phyloP scores from a whole-genome alignment of 108 stramenopile genomes.

The Nitzschia sp. region DNA sequence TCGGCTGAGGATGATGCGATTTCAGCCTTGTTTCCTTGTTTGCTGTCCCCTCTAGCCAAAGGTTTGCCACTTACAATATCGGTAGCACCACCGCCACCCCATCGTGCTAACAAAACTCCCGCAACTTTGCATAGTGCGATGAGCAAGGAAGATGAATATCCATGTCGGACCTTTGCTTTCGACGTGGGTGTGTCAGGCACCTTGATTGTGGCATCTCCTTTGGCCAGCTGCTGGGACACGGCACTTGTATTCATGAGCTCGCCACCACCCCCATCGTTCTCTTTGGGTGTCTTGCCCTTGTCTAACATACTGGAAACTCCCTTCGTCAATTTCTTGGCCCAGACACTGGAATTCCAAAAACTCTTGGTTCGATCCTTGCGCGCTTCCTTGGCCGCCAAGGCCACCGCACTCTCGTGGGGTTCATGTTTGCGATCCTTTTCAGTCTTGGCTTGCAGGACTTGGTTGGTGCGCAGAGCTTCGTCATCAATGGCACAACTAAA shows the following conservation, averaged over 20 bases:
- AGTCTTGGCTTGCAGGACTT: constrained; percentile 52
- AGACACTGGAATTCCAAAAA: constrained; percentile 78
- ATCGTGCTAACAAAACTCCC: constrained; percentile 76
- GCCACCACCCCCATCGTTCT: constrained; percentile 27
- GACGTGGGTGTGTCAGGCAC: constrained; percentile 23
- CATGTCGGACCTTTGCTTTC: neutral
- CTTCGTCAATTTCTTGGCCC: constrained; percentile 65
- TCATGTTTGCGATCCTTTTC: constrained; percentile 79
- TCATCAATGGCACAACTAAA: constrained; percentile 64
- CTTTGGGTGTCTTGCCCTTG: constrained; percentile 27
- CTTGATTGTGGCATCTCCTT: constrained; percentile 37
- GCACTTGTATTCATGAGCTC: constrained; percentile 64
- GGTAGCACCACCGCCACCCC: constrained; percentile 76
- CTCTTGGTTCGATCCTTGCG: constrained; percentile 64
- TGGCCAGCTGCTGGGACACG: constrained; percentile 60
- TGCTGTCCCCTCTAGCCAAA: constrained; percentile 26
- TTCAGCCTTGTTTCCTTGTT: constrained; percentile 31
- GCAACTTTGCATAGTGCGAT: constrained; percentile 48
- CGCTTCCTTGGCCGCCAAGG: constrained; percentile 79
- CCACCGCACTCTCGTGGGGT: constrained; percentile 52
- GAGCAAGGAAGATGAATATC: constrained; percentile 30
- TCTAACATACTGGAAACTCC: constrained; percentile 43
- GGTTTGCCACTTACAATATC: constrained; percentile 34
- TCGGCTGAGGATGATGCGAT: constrained; percentile 54
- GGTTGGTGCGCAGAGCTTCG: constrained; percentile 42